A percentile compares a stretch with the other conserved stretches of the same genome.
Evolutionary conservation across 129 eudicot genomes (phyloP).

Genomic region (Pittosporum tobira): DNA sequence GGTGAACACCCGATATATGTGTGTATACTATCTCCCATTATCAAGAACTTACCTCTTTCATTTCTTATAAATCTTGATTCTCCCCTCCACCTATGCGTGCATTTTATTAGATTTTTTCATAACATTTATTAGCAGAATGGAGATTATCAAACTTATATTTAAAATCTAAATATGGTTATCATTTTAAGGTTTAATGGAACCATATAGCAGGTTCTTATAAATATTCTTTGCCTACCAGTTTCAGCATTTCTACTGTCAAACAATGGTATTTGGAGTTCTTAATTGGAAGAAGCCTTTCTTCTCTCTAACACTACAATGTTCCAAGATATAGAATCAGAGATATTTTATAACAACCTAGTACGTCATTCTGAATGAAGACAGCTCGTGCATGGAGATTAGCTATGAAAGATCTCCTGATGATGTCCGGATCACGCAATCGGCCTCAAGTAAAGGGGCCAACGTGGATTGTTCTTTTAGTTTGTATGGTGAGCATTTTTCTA

Average conservation of each 20-base stretch:
- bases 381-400: slow-evolving; percentile 41
- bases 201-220: slow-evolving; percentile 5
- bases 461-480: slow-evolving; percentile 32
- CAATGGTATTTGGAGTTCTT: slow-evolving; percentile 8
- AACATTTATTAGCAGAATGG: too few species aligned
- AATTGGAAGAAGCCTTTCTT: slow-evolving; percentile 15
- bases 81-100: too few species aligned
- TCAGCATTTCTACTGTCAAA: not conserved
- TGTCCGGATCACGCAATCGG: slow-evolving; percentile 46
- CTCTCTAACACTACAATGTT: slow-evolving; percentile 4
- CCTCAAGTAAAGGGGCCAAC: slow-evolving; percentile 45
- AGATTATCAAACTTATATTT: too few species aligned
- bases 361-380: slow-evolving; percentile 35
- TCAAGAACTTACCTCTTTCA: too few species aligned
- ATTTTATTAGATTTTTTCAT: too few species aligned
- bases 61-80: too few species aligned
- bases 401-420: slow-evolving; percentile 32
- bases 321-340: slow-evolving; percentile 8
- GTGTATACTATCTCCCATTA: too few species aligned
- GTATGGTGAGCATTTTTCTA: slow-evolving; percentile 37
- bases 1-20: too few species aligned
- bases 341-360: slow-evolving; percentile 16
- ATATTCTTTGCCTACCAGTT: not conserved
- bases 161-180: too few species aligned
- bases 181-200: too few species aligned